Percentiles rank a stretch among this genome's conserved stretches.
Evolutionary conservation across 495 filamentous ascomycete genomes (phyloP).

Genomic region (Talaromyces borbonicus): DNA sequence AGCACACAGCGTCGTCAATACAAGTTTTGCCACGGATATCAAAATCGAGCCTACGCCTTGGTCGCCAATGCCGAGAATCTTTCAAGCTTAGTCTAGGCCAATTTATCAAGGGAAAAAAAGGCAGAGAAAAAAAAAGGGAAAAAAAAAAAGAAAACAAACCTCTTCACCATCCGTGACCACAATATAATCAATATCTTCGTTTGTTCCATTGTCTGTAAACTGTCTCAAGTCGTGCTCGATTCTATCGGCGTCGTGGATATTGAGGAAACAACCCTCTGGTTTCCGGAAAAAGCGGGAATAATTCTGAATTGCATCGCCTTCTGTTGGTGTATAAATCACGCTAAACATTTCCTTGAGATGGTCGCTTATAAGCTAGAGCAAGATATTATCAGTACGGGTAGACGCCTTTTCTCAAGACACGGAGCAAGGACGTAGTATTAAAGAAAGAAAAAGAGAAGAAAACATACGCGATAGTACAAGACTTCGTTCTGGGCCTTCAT

Average conservation of each 20-base stretch:
- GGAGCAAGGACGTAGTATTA: too few relatives aligned
- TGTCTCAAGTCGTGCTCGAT: slow-evolving; percentile 54
- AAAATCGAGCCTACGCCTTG: slow-evolving; percentile 84
- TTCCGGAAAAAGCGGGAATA: slow-evolving; percentile 70
- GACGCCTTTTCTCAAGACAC: too few relatives aligned
- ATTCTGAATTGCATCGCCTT: slow-evolving; percentile 83
- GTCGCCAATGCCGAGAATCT: slow-evolving; percentile 85
- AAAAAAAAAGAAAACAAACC: slow-evolving; percentile 16
- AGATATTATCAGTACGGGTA: slow-evolving; percentile 2
- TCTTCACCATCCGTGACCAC: slow-evolving; percentile 74
- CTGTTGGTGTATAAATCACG: slow-evolving; percentile 83
- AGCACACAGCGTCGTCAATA: slow-evolving; percentile 72
- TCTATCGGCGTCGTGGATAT: slow-evolving; percentile 38
- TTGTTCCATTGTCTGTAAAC: slow-evolving; percentile 42
- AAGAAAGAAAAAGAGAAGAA: background rate
- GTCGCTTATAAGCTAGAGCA: slow-evolving; percentile 53
- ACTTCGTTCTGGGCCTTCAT: slow-evolving; percentile 78
- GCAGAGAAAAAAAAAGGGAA: too few relatives aligned
- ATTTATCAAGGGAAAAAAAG: too few relatives aligned
- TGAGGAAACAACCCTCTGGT: slow-evolving; percentile 63
- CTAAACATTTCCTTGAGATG: slow-evolving; percentile 80
- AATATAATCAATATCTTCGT: slow-evolving; percentile 79
- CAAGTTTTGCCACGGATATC: slow-evolving; percentile 76
- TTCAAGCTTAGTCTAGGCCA: too few relatives aligned
- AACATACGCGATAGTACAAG: slow-evolving; percentile 54